Conservation (phyloP, 768 basidiomycete species). For the Lactifluus pinguis region DNA sequence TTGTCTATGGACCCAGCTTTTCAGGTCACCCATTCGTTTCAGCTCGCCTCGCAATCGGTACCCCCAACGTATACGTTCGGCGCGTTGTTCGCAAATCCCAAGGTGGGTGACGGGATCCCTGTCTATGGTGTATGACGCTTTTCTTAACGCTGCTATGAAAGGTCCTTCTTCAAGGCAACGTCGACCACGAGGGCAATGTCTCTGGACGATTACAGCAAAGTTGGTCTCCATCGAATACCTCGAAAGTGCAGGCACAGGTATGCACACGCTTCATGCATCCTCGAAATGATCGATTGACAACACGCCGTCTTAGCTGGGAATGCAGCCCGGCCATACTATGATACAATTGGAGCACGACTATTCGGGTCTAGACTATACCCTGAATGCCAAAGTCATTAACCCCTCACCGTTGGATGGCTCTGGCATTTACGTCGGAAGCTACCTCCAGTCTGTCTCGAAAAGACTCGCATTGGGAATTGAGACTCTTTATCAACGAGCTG, state of each 20-base stretch:
- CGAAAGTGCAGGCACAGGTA: slow-evolving; percentile 87
- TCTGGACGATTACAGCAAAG: slow-evolving; percentile 84
- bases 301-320: slow-evolving; percentile 49
- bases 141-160: slow-evolving; percentile 26
- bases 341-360: slow-evolving; percentile 92
- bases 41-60: slow-evolving; percentile 75
- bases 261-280: slow-evolving; percentile 21
- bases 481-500: slow-evolving; percentile 70
- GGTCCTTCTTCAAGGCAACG: slow-evolving; percentile 87
- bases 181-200: slow-evolving; percentile 90
- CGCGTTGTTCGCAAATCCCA: slow-evolving; percentile 80
- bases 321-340: slow-evolving; percentile 77
- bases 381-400: slow-evolving; percentile 86
- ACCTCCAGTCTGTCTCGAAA: slow-evolving; percentile 89
- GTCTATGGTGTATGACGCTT: not conserved
- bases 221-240: slow-evolving; percentile 68
- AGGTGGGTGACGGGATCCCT: slow-evolving; percentile 37
- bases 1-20: slow-evolving; percentile 92
- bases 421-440: slow-evolving; percentile 86
- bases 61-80: slow-evolving; percentile 92
- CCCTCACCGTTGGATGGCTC: slow-evolving; percentile 80
- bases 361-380: slow-evolving; percentile 74
- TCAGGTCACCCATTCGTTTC: slow-evolving; percentile 96
- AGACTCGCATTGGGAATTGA: slow-evolving; percentile 85
- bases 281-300: slow-evolving; percentile 4